Percentiles rank a stretch among this genome's conserved stretches.
phyloP scores from a whole-genome alignment of 176 grass and related monocot genomes.

The Musa itinerans region DNA sequence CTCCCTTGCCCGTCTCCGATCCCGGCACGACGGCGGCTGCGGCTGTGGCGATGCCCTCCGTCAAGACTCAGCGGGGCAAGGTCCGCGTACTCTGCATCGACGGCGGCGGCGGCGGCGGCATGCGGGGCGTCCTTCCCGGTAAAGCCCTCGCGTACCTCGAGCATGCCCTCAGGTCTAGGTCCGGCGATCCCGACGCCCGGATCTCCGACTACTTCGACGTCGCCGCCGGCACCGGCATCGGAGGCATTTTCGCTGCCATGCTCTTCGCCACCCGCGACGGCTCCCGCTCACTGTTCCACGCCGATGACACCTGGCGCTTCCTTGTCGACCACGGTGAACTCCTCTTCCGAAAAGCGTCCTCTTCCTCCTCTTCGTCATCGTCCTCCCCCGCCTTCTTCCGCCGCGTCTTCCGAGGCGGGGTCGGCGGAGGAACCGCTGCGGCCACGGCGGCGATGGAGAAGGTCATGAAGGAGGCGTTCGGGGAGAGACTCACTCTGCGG shows the following conservation, averaged over 20 bases:
- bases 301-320: constrained; percentile 83
- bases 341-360: constrained; percentile 41
- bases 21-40: constrained; percentile 11
- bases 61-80: constrained; percentile 58
- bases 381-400: constrained; percentile 3
- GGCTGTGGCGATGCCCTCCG: neutral
- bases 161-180: constrained; percentile 54
- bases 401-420: neutral
- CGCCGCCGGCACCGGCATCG: constrained; percentile 64
- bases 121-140: constrained; percentile 54
- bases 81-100: constrained; percentile 86
- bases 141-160: constrained; percentile 82
- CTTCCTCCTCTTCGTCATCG: constrained; percentile 27
- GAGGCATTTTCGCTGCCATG: constrained; percentile 85
- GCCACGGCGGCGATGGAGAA: constrained; percentile 49
- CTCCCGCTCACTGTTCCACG: constrained; percentile 50
- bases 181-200: constrained; percentile 49
- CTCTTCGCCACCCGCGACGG: constrained; percentile 66
- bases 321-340: constrained; percentile 51
- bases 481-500: constrained; percentile 64
- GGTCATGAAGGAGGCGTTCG: constrained; percentile 67
- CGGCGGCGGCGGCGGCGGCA: constrained; percentile 53
- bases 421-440: constrained; percentile 21
- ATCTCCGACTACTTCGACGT: constrained; percentile 96
- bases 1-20: constrained; percentile 38